Evolutionary conservation across 2,329 filamentous ascomycete species (phyloP), one percentile per base, ranked within the genome.

Genomic region (Nemania sp.): DNA sequence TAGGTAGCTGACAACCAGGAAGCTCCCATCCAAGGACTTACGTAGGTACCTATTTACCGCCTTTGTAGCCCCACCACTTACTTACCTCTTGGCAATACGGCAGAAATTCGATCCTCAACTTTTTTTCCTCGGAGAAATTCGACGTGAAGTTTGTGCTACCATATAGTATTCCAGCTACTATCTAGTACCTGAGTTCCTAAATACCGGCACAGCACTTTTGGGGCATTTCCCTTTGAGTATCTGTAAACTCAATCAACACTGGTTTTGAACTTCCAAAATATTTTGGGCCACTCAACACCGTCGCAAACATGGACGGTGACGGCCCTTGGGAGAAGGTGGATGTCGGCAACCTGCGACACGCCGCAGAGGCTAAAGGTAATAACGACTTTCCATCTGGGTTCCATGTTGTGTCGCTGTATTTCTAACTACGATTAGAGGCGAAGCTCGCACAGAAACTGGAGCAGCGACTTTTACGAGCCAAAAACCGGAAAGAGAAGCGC

Each of bases 401-500:
- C n/a, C 6, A 13, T 43, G 20, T 3, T 29, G 7, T 49, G 1
- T 63, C 26, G 29, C 60, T 20, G 18, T 62, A 32, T 64, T 24
- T 18, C 64, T 76, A 62, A 74, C 35, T 10, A 11, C 6, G 18
- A 27, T 3, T 62, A 81, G 79, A 77, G 69, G 75, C 73, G 6
- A 77, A 75, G 56, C 51, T 72, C 53, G 72, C 74, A 66, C 68
- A 69, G 63, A 66, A 77, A 59, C 67, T 77, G 60, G 72, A 77
- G 41, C 72, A 74, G 62, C 74, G 76, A 58, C 35, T 72, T 41
- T 51, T 62, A 45, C 75, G 76, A 69, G 68, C 75, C 59, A 76
- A 75, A 62, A 67, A 67, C 51, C 76, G 82, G 56, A 79, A 79
- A 66, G 79, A 77, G 67, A 83, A 82, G 73, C 79, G 78, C 15